Conservation (phyloP, 495 filamentous ascomycete species). For the Penicillium coprophilum region DNA sequence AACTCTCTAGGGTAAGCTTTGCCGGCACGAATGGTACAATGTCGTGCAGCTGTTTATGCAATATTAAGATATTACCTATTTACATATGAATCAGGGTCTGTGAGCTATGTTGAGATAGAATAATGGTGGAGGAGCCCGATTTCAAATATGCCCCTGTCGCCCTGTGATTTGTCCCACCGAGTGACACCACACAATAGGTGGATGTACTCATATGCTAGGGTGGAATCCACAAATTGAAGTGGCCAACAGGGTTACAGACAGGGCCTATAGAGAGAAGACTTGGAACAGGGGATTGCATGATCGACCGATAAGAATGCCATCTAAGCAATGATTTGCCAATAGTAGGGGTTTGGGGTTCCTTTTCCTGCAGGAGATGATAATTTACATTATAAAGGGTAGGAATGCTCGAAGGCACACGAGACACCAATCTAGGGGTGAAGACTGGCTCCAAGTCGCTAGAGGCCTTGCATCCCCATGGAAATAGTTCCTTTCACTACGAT, state of each 20-base stretch:
- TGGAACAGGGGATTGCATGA: background rate
- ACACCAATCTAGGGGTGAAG: constrained; percentile 26
- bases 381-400: constrained; percentile 10
- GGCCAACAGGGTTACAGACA: background rate
- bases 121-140: background rate
- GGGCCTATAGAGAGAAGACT: background rate
- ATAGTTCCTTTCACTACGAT: background rate
- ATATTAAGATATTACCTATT: background rate
- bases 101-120: background rate
- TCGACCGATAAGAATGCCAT: constrained; percentile 4
- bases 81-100: background rate
- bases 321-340: constrained; percentile 14
- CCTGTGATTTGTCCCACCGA: background rate
- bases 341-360: background rate
- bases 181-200: background rate
- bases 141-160: background rate
- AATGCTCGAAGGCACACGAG: constrained; percentile 22
- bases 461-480: constrained; percentile 9
- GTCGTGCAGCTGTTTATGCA: background rate
- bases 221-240: background rate
- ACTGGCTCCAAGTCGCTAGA: constrained; percentile 5
- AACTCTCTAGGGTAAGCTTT: background rate
- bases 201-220: background rate
- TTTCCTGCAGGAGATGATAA: constrained; percentile 7
- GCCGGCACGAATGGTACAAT: background rate